phyloP scores from a whole-genome alignment of 2,329 filamentous ascomycete genomes.

The Zasmidium cellare region DNA sequence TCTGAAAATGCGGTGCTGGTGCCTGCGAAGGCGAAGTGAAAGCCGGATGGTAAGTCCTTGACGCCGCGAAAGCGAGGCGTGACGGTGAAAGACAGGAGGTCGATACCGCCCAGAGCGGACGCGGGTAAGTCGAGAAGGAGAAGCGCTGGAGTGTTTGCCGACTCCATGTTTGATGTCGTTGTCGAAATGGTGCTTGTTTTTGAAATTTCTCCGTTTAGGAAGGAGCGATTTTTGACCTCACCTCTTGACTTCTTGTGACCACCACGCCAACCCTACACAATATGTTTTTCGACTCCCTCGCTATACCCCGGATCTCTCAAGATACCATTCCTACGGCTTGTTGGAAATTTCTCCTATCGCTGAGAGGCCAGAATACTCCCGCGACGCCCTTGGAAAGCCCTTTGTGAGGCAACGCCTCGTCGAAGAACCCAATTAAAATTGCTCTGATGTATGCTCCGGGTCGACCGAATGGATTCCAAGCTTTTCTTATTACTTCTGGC shows the following conservation, averaged over 20 bases:
- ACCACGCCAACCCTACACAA: too few species aligned
- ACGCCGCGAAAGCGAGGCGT: constrained; percentile 63
- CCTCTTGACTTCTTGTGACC: not conserved
- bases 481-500: too few species aligned
- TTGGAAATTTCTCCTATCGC: too few species aligned
- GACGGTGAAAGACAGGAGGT: constrained; percentile 62
- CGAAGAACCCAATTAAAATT: too few species aligned
- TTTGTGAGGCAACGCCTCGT: too few species aligned
- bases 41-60: constrained; percentile 57
- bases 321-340: too few species aligned
- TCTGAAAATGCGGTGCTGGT: constrained; percentile 60
- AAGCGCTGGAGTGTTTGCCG: constrained; percentile 26
- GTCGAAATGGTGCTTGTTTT: not conserved
- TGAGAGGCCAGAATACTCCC: too few species aligned
- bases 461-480: too few species aligned
- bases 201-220: not conserved
- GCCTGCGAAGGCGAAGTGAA: constrained; percentile 63
- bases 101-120: constrained; percentile 54
- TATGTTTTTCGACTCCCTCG: too few species aligned
- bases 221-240: not conserved
- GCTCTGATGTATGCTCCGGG: too few species aligned
- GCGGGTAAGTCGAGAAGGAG: constrained; percentile 48
- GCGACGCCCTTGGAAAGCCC: too few species aligned
- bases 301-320: too few species aligned
- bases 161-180: constrained; percentile 23